Evolutionary conservation across 176 grass and related monocot genomes (phyloP).

Genomic region (Eragrostis nindensis): DNA sequence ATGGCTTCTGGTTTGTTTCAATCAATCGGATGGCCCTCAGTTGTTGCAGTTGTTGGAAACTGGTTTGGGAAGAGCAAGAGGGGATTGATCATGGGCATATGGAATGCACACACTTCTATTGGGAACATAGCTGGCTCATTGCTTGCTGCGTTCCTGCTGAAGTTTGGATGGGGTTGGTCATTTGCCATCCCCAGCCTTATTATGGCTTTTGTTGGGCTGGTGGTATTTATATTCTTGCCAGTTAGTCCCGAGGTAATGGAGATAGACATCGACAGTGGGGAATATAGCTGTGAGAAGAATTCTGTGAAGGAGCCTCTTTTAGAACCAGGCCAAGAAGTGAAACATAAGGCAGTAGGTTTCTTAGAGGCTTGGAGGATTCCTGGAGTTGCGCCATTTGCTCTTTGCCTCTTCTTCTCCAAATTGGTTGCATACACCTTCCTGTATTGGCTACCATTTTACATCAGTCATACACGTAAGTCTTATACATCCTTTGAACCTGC

Average conservation of each 20-base stretch:
- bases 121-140: slow-evolving; percentile 85
- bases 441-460: slow-evolving; percentile 94
- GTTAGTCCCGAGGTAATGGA: slow-evolving; percentile 66
- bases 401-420: slow-evolving; percentile 92
- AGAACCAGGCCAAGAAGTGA: slow-evolving; percentile 55
- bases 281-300: slow-evolving; percentile 47
- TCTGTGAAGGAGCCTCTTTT: slow-evolving; percentile 53
- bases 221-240: slow-evolving; percentile 70
- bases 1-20: slow-evolving; percentile 85
- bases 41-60: slow-evolving; percentile 81
- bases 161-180: slow-evolving; percentile 89
- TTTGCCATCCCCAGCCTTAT: slow-evolving; percentile 77
- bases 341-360: slow-evolving; percentile 66
- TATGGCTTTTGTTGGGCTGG: slow-evolving; percentile 61
- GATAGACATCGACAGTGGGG: slow-evolving; percentile 47
- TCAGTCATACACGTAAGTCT: slow-evolving; percentile 79
- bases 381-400: slow-evolving; percentile 72
- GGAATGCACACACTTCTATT: slow-evolving; percentile 87
- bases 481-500: slow-evolving; percentile 29
- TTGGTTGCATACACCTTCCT: slow-evolving; percentile 88
- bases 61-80: slow-evolving; percentile 93
- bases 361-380: slow-evolving; percentile 79
- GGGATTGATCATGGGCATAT: slow-evolving; percentile 87
- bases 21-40: slow-evolving; percentile 83
- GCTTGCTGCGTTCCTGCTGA: slow-evolving; percentile 75